Percentiles rank a stretch among this genome's conserved stretches.
phyloP scores from a whole-genome alignment of 108 stramenopile species.

The Conticribra weissflogii region DNA sequence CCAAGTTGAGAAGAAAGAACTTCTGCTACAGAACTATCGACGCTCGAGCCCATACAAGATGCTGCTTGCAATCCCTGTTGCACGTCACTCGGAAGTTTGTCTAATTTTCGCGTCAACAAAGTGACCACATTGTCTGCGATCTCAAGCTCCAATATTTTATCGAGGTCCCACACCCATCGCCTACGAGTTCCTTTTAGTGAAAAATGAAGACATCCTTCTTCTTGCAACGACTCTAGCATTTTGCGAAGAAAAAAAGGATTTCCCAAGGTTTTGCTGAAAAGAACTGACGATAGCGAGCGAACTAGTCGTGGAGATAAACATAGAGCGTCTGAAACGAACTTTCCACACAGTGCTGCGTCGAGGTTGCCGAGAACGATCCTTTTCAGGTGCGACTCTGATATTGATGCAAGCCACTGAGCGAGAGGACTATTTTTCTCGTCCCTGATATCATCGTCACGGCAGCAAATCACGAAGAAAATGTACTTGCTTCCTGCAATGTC shows the following conservation, averaged over 20 bases:
- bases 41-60: slow-evolving; percentile 32
- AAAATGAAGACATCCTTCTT: slow-evolving; percentile 19
- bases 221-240: slow-evolving; percentile 16
- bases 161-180: slow-evolving; percentile 35
- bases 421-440: neutral
- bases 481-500: slow-evolving; percentile 6
- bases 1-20: slow-evolving; percentile 9
- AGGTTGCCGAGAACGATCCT: slow-evolving; percentile 22
- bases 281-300: slow-evolving; percentile 23
- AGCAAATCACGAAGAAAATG: slow-evolving; percentile 24
- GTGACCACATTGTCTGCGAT: slow-evolving; percentile 27
- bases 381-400: slow-evolving; percentile 10
- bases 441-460: slow-evolving; percentile 20
- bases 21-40: slow-evolving; percentile 6
- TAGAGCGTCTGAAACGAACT: slow-evolving; percentile 27
- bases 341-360: slow-evolving; percentile 11
- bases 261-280: slow-evolving; percentile 1
- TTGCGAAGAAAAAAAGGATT: slow-evolving; percentile 21
- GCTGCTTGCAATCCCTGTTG: slow-evolving; percentile 26
- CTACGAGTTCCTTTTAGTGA: neutral
- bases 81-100: slow-evolving; percentile 12
- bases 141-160: slow-evolving; percentile 21
- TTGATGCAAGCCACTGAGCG: slow-evolving; percentile 4
- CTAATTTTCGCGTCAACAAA: slow-evolving; percentile 16
- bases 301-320: slow-evolving; percentile 31